Percentiles rank a stretch among this genome's conserved stretches.
Conservation (phyloP, 768 basidiomycete genomes). For the Auricularia sp. region DNA sequence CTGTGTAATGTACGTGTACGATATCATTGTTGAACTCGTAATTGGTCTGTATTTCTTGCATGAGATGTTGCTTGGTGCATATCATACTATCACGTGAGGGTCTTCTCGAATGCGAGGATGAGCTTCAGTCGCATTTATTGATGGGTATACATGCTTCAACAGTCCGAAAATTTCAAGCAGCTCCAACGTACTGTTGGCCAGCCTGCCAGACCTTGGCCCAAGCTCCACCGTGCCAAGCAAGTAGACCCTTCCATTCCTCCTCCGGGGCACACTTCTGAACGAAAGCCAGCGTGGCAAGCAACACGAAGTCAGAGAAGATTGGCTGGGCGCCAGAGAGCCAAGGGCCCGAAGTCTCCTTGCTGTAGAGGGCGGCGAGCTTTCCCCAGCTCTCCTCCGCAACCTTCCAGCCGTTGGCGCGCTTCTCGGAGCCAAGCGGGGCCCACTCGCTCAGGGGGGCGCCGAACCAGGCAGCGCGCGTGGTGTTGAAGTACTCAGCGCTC, state of each 20-base stretch:
- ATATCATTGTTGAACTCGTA: too few species aligned
- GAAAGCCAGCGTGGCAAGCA: background rate
- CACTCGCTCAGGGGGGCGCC: background rate
- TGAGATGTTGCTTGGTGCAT: too few species aligned
- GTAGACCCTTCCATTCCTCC: background rate
- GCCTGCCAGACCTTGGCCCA: background rate
- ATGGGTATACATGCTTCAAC: too few species aligned
- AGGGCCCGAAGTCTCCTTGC: background rate
- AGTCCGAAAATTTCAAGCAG: background rate
- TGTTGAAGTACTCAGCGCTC: background rate
- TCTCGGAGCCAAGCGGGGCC: background rate
- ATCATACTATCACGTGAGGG: too few species aligned
- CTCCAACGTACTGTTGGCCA: background rate
- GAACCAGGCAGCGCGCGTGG: background rate
- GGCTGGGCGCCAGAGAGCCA: background rate
- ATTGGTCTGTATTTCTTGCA: too few species aligned
- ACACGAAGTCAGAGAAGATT: background rate
- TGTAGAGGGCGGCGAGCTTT: background rate
- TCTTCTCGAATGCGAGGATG: too few species aligned
- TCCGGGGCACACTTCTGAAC: background rate
- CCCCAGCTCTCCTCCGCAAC: background rate
- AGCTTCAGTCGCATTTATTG: too few species aligned
- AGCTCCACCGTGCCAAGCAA: background rate
- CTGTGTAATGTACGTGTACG: too few species aligned
- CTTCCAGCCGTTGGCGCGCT: background rate